These are phyloP conservation scores for Gaultheria prostrata DNA, from an alignment of 148 eudicot genomes.

Conservation along the genomic window DNA sequence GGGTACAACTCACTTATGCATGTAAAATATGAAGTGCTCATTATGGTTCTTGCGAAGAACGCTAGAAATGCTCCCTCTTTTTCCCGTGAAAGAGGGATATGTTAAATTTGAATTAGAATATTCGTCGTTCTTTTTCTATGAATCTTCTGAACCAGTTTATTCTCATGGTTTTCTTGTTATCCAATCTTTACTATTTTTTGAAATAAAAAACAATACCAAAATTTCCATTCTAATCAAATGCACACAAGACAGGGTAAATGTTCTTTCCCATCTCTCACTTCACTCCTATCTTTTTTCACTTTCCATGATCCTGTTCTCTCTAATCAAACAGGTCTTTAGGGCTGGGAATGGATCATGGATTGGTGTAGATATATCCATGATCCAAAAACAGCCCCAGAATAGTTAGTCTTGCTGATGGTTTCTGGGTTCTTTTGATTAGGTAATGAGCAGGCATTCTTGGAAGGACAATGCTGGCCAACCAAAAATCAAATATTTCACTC, in stretches of 20 bases:
- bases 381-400: neutral
- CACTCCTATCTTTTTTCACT: neutral
- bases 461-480: conserved; percentile 81
- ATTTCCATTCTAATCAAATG: neutral
- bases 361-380: neutral
- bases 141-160: neutral
- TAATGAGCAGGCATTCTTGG: conserved; percentile 99
- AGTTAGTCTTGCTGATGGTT: neutral
- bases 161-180: neutral
- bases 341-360: neutral
- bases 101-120: neutral
- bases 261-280: neutral
- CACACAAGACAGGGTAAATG: neutral
- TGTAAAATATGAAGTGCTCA: neutral
- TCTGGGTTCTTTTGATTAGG: conserved; percentile 34
- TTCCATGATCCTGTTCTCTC: neutral
- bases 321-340: neutral
- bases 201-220: neutral
- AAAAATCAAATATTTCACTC: conserved; percentile 91
- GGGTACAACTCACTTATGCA: neutral
- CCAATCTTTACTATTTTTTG: neutral
- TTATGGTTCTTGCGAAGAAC: neutral
- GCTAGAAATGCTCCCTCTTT: neutral
- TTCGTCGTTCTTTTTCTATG: neutral
- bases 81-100: neutral